These are phyloP conservation scores for Fusarium setosum DNA, from an alignment of 2,329 filamentous ascomycete species.

Conservation along the genomic window DNA sequence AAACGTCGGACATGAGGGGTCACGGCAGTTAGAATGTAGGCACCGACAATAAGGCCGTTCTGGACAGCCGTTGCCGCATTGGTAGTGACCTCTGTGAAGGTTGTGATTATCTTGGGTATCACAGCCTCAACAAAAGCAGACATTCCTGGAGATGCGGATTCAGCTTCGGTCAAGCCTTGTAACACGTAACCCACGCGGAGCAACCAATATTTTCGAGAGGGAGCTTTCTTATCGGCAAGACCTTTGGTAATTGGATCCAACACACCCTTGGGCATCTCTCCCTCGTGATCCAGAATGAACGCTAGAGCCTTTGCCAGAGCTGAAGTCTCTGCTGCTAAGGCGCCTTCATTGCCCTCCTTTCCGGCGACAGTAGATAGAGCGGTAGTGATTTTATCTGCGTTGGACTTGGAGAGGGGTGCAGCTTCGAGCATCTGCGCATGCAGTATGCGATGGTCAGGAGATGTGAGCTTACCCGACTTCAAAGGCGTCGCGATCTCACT, in stretches of 20 bases:
- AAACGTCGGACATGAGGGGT: conserved; percentile 65
- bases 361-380: conserved; percentile 75
- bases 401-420: conserved; percentile 68
- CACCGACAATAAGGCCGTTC: conserved; percentile 82
- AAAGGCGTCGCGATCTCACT: conserved; percentile 84
- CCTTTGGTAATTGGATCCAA: conserved; percentile 83
- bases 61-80: conserved; percentile 86
- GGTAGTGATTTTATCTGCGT: conserved; percentile 74
- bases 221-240: conserved; percentile 83
- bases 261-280: conserved; percentile 72
- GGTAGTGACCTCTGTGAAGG: conserved; percentile 80
- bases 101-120: conserved; percentile 69
- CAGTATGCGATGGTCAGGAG: conserved; percentile 84
- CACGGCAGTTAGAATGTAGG: conserved; percentile 78
- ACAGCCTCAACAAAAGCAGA: conserved; percentile 64
- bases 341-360: conserved; percentile 91
- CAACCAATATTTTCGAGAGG: conserved; percentile 83
- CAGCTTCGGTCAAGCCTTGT: conserved; percentile 61
- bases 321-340: conserved; percentile 79
- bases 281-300: conserved; percentile 69
- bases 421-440: conserved; percentile 84
- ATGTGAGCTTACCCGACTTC: conserved; percentile 85
- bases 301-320: conserved; percentile 75
- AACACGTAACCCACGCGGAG: conserved; percentile 79
- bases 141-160: conserved; percentile 58